Evolutionary conservation across 768 basidiomycete genomes (phyloP), one percentile per base, ranked within the genome.

Genomic region (Cyclocybe cylindracea): DNA sequence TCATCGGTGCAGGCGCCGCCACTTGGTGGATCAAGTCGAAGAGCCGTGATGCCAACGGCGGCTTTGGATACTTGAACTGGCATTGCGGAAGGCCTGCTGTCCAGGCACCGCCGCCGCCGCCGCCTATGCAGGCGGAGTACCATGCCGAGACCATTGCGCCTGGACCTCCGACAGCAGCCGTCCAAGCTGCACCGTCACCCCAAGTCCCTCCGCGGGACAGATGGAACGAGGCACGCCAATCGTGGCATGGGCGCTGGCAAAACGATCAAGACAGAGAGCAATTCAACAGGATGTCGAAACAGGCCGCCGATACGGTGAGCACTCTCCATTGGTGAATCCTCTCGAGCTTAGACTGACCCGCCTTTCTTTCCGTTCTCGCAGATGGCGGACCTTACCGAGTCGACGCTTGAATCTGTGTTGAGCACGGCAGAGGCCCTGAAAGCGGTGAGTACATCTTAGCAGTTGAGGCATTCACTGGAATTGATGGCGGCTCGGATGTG

Each of bases 361-460:
- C 33, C 16, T 44, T 18, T 32, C 11, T 32, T 10, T 24, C 16
- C 9, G 41, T 41, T 57, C 19, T 36, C 50, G 4, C 52, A 86
- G 87, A 78, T 85, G 70, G 69, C 71, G 7, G 85, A 87, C 45
- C 62, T 88, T 51, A 87, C 87, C 2, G 88, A 89, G 63, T 75
- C 78, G 11, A 84, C 86, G 0, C 77, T 90, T 13, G 86, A 87
- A 40, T 75, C 78, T 16, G 75, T 88, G 39, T 65, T 87, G 45
- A 63, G 66, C 18, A 80, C 77, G 1, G 76, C 86, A 42, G 80
- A 87, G 59, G 69, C 75, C 32, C 68, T 89, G 48, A 88, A 85
- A 69, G 69, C 70, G 11, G 86, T 87, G 54, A 54, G 84, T 75
- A 8, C 52, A 37, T 5, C 34, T 13, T 47, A 24, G 1, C 60